Base-by-base conservation (phyloP, 352 stramenopile genomes). In the Globisporangium recalcitrans region DNA sequence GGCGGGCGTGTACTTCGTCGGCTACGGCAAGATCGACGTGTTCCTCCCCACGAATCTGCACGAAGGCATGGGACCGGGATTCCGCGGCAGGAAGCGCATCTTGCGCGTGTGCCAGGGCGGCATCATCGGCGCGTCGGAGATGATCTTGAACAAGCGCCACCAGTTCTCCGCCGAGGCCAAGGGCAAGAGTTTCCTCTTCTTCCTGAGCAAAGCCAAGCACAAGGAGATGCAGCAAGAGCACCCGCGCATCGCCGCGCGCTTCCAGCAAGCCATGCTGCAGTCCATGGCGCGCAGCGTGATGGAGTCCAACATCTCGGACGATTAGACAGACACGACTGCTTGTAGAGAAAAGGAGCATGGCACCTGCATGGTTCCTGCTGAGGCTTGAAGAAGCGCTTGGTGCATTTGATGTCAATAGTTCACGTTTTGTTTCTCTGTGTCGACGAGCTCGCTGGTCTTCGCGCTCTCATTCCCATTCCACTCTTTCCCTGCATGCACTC, bases 261-360 rank as follows among this genome's bases (percentile, higher is more conserved):
- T 95, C 67, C 82, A 95, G 64, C 82, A 88, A 31, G 84, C 86
- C 34, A 93, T 95, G 80, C 72, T 95, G 40, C 82, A 91, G 62
- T 87, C 80, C 52, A 90, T 95, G 80, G 86, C 86, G 26, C 81
- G 88, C 11, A 87, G 80, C 38, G 84, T 95, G 38, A 84, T 95
- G 54, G 86, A 95, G 63, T 91, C 80, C 40, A 91, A 91, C 68
- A 73, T 95, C 65, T 74, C 82, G 3, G 86, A 93, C 61, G 80
- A 92, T 64, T 94, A 80, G 58, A 44, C 13, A 80, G 58, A 44
- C 13, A 22, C 10, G 16, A n/a, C 4, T 27, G 26, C 26, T 54
- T 24, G 48, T 54, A 54, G 48, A 31, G 19, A 29, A 31, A 36
- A 21, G 29, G 7, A 27, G 19, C 27, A 11, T 22, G 8, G 24